These are phyloP conservation scores for Castanea mollissima DNA, from an alignment of 306 rosid species.

Conservation along the genomic window DNA sequence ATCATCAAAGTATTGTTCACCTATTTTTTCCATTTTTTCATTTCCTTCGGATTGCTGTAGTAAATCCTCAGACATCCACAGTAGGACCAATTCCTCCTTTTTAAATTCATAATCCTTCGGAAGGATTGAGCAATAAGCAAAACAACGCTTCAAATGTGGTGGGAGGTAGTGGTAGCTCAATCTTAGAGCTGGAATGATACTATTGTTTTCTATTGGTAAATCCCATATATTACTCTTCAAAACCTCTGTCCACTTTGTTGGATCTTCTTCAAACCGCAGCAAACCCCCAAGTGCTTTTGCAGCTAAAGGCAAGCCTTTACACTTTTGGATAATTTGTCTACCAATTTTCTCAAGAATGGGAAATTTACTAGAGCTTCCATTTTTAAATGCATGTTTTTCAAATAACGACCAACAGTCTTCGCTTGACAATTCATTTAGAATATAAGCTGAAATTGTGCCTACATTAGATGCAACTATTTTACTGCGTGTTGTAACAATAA, in stretches of 20 bases:
- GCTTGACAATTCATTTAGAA: background rate
- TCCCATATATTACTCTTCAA: constrained; percentile 16
- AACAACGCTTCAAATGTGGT: background rate
- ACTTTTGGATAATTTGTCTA: constrained; percentile 7
- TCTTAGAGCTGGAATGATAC: constrained; percentile 10
- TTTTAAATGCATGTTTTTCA: background rate
- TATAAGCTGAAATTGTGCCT: background rate
- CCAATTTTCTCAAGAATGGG: background rate
- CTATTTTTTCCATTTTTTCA: constrained; percentile 9
- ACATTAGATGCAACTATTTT: background rate
- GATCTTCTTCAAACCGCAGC: background rate
- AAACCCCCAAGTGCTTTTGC: constrained; percentile 21
- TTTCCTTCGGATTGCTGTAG: background rate
- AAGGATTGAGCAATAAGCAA: constrained; percentile 19
- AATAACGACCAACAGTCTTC: constrained; percentile 15
- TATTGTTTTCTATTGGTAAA: background rate
- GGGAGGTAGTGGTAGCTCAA: constrained; percentile 9
- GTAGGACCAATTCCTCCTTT: background rate
- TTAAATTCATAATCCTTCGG: constrained; percentile 1
- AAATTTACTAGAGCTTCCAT: background rate
- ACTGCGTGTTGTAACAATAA: constrained; percentile 9
- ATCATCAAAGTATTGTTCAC: constrained; percentile 1
- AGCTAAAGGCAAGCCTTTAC: constrained; percentile 19
- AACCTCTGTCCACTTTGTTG: background rate
- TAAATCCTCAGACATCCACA: constrained; percentile 28